Percentiles rank a stretch among this genome's conserved stretches.
Evolutionary conservation across 495 filamentous ascomycete species (phyloP).

Genomic region (Delitschia confertaspora): DNA sequence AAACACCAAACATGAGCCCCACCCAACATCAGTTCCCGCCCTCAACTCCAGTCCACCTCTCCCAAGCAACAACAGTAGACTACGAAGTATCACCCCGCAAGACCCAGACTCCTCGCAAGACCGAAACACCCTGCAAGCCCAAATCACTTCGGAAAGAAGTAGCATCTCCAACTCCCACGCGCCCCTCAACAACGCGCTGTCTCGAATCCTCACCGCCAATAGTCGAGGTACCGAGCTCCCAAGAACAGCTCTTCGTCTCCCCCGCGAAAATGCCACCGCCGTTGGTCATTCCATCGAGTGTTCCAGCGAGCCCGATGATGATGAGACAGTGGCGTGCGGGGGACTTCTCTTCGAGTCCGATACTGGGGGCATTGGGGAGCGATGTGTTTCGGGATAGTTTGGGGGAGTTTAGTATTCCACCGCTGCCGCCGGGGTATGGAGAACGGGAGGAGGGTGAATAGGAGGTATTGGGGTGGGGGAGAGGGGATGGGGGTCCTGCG

Average conservation of each 20-base stretch:
- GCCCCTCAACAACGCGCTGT: slow-evolving; percentile 2
- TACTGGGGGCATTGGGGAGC: not conserved
- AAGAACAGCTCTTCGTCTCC: slow-evolving; percentile 2
- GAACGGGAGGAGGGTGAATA: not conserved
- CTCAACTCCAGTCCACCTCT: not conserved
- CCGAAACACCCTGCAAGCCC: no score
- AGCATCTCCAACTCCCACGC: not conserved
- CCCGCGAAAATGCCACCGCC: slow-evolving; percentile 12
- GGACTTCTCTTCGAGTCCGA: no score
- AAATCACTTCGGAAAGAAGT: slow-evolving; percentile 1
- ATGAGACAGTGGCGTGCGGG: no score
- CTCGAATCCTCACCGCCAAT: no score
- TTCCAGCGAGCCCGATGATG: no score
- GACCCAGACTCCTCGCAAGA: not conserved
- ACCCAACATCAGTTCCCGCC: not conserved
- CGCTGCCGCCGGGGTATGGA: slow-evolving; percentile 7
- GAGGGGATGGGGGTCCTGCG: no score
- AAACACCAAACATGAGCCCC: slow-evolving; percentile 6
- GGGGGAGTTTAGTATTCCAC: slow-evolving; percentile 20
- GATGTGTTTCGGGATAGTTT: slow-evolving; percentile 6
- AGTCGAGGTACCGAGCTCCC: not conserved
- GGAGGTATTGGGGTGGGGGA: no score
- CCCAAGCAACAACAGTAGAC: slow-evolving; percentile 21
- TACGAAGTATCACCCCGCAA: slow-evolving; percentile 2
- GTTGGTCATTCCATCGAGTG: slow-evolving; percentile 18